These are phyloP conservation scores for Hypoxylon crocopeplum DNA, from an alignment of 495 filamentous ascomycete genomes.

Conservation along the genomic window DNA sequence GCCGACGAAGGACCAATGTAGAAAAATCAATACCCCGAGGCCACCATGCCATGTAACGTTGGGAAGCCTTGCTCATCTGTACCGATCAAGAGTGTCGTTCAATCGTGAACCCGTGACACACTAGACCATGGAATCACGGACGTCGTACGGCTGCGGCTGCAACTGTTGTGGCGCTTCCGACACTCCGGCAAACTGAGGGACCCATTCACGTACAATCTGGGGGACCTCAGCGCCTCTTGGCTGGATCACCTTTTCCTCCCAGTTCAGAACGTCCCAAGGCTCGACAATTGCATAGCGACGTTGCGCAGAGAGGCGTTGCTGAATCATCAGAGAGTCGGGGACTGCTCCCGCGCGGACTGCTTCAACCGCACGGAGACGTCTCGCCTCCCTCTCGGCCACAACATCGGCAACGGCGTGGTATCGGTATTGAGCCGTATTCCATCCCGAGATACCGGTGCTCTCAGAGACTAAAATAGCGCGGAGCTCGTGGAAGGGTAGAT, in stretches of 20 bases:
- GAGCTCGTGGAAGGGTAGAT: conserved; percentile 66
- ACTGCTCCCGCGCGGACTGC: conserved; percentile 39
- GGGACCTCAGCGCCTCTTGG: conserved; percentile 37
- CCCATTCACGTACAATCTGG: conserved; percentile 42
- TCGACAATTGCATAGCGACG: conserved; percentile 37
- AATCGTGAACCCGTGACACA: conserved; percentile 27
- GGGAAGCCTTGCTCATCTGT: conserved; percentile 19
- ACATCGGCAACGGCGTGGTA: conserved; percentile 58
- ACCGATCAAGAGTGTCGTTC: conserved; percentile 12
- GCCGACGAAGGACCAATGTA: conserved; percentile 34
- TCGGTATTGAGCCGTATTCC: conserved; percentile 49
- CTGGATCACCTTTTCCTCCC: conserved; percentile 49
- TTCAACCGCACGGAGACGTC: conserved; percentile 48
- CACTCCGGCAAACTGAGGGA: conserved; percentile 37
- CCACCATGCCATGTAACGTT: conserved; percentile 30
- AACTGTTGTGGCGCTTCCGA: conserved; percentile 20
- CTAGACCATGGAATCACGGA: conserved; percentile 42
- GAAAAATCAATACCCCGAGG: conserved; percentile 19
- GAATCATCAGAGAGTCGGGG: conserved; percentile 35
- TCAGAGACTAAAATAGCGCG: conserved; percentile 62
- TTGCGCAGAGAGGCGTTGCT: conserved; percentile 35
- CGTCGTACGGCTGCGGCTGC: conserved; percentile 23
- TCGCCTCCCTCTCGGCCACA: conserved; percentile 65
- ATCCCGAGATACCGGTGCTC: conserved; percentile 52
- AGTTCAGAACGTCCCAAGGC: conserved; percentile 49